Conservation (phyloP, 441 rosid species). For the Metrosideros polymorpha region DNA sequence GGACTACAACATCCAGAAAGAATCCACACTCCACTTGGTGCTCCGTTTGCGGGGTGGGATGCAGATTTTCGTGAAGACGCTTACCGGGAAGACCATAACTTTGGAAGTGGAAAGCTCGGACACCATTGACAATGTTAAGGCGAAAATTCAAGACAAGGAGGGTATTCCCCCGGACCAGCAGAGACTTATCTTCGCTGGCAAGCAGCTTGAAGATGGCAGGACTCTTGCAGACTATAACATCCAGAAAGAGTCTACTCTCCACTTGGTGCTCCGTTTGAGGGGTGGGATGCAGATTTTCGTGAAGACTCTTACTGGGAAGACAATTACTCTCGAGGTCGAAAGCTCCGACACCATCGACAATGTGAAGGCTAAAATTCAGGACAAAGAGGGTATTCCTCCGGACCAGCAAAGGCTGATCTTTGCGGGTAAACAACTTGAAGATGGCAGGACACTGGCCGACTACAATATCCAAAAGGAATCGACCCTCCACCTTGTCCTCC, state of each 20-base stretch:
- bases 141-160: background rate
- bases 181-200: background rate
- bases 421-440: background rate
- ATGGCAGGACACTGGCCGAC: background rate
- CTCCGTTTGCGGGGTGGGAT: background rate
- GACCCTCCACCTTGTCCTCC: background rate
- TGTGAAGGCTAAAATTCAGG: background rate
- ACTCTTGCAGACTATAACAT: background rate
- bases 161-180: background rate
- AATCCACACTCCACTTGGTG: background rate
- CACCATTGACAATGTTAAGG: background rate
- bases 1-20: background rate
- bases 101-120: background rate
- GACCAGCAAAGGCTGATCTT: background rate
- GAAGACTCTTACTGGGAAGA: background rate
- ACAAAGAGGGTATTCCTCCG: background rate
- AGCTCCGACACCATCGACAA: background rate
- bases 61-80: background rate
- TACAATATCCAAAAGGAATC: background rate
- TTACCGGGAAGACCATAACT: background rate
- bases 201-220: background rate
- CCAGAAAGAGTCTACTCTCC: background rate
- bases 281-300: background rate
- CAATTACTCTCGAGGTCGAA: background rate
- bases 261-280: background rate